phyloP scores from a whole-genome alignment of 257 asterid species.

The Nicotiana paniculata region DNA sequence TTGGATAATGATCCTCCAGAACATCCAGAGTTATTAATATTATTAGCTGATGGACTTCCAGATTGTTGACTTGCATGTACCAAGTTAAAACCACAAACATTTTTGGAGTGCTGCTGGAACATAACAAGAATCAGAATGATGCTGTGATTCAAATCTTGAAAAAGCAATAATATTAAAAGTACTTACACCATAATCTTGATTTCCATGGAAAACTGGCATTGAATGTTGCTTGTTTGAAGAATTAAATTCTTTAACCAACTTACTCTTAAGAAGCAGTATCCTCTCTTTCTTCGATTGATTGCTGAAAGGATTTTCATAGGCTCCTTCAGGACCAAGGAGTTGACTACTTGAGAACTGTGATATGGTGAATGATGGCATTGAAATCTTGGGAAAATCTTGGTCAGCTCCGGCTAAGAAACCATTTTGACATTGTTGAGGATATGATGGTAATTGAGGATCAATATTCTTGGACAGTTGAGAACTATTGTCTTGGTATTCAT shows the following conservation, averaged over 20 bases:
- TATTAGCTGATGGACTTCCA: conserved; percentile 20
- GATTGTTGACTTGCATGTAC: conserved; percentile 25
- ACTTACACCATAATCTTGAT: conserved; percentile 50
- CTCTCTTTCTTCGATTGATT: conserved; percentile 49
- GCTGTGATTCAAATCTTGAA: background rate
- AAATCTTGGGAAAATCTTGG: conserved; percentile 12
- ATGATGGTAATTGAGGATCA: conserved; percentile 12
- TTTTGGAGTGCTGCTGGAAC: conserved; percentile 28
- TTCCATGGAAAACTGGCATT: conserved; percentile 17
- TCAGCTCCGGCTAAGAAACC: conserved; percentile 24
- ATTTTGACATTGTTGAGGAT: conserved; percentile 22
- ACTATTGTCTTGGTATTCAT: conserved; percentile 22
- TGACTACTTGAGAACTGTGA: conserved; percentile 13
- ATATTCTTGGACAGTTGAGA: conserved; percentile 23
- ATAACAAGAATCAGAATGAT: background rate
- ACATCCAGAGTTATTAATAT: conserved; percentile 17
- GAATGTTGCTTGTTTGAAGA: conserved; percentile 15
- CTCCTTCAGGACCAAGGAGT: conserved; percentile 13
- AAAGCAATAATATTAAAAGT: background rate
- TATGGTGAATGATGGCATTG: conserved; percentile 8
- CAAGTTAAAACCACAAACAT: conserved; percentile 30
- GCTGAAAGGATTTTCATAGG: conserved; percentile 32
- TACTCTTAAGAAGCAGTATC: conserved; percentile 44
- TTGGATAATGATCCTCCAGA: conserved; percentile 29
- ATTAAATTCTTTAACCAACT: conserved; percentile 43